Evolutionary conservation across 2,329 filamentous ascomycete species (phyloP), one percentile per base, ranked within the genome.

Genomic region (Neofusicoccum sp.): DNA sequence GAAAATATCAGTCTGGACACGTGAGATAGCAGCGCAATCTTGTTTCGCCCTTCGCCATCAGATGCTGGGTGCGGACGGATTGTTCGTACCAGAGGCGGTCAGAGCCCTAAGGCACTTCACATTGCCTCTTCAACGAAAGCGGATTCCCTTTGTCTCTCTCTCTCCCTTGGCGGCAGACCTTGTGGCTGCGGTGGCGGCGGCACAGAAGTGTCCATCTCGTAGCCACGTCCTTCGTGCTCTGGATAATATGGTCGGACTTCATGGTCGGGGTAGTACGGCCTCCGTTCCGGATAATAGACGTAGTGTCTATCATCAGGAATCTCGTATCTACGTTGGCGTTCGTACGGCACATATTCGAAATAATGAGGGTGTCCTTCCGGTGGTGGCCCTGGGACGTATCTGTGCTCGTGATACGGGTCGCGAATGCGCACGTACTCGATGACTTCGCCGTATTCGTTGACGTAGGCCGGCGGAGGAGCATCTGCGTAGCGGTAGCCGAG

Each of bases 381-480:
- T 9, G 56, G 56, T 12, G 56, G 56, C 2, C 56, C 56, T 6
- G 34, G 59, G 5, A 43, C 29, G 31, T 62, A 62, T 41, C 48
- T 36, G 33, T 44, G 59, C 1, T 48, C 50, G 33, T 44, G 50
- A 12, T 63, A 63, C 12, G 61, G 52, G 14, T 64, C 62, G 6
- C 41, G 48, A 11, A 64, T 49, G 11, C 58, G 60, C 7, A 64
- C 59, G 28, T 64, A 64, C 31, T 62, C 58, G 28, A 64, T 50
- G 28, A 56, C 43, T 31, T 64, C 59, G 34, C 52, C 63, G 33
- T 62, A 62, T n/a, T 62, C 63, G 14, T 64, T 61, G 44, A 64
- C 37, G n/a, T 60, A 64, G 6, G 54, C 39, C 9, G 48, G 43
- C 9, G 43, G 34, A 37, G 61, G 44, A 22, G 39, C 49, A 9